phyloP scores from a whole-genome alignment of 768 basidiomycete genomes.

The Pleurotus pulmonarius region DNA sequence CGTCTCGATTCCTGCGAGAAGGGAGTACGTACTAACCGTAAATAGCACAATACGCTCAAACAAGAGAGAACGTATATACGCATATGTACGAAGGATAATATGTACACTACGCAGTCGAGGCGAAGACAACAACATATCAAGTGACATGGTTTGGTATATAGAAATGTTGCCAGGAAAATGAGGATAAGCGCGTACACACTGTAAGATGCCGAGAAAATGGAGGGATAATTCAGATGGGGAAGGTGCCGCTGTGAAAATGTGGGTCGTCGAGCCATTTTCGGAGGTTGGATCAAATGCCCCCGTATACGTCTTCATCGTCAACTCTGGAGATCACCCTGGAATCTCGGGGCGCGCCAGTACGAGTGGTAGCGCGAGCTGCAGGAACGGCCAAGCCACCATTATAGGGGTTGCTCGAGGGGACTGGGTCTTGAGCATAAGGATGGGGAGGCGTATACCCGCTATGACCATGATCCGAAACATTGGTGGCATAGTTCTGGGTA shows the following conservation, averaged over 20 bases:
- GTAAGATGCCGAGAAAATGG: neutral
- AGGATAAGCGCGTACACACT: neutral
- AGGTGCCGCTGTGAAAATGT: neutral
- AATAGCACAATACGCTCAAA: neutral
- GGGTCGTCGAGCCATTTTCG: neutral
- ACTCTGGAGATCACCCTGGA: constrained; percentile 5
- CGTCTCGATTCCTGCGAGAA: constrained; percentile 2
- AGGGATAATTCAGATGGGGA: neutral
- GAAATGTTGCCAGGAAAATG: neutral
- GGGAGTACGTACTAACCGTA: neutral
- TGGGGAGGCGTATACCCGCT: neutral
- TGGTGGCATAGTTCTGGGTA: neutral
- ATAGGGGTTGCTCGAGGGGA: constrained; percentile 1
- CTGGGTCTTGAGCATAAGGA: constrained; percentile 4
- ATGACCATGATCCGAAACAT: neutral
- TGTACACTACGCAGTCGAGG: neutral
- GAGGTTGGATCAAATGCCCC: constrained; percentile 3
- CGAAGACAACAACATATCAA: constrained; percentile 3
- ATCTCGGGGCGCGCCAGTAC: constrained; percentile 1
- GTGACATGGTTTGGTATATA: constrained; percentile 4
- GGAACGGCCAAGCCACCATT: neutral
- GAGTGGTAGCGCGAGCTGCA: constrained; percentile 5
- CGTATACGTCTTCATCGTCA: constrained; percentile 5
- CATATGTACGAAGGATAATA: constrained; percentile 8
- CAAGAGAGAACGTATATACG: neutral